phyloP scores from a whole-genome alignment of 2,329 filamentous ascomycete species.

The Diaporthe velutina region DNA sequence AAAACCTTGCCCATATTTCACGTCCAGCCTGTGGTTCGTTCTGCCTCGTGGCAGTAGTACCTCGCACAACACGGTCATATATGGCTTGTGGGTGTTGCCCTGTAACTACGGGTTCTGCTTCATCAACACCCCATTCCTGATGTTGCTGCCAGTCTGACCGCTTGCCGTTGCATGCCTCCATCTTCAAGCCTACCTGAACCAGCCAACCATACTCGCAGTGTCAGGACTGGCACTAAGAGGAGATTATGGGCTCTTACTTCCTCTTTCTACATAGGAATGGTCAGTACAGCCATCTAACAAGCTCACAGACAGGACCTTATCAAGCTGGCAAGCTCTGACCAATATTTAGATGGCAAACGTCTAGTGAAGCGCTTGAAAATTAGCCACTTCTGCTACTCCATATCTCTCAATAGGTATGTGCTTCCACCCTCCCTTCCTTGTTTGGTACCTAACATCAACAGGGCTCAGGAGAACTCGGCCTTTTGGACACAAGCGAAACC shows the following conservation, averaged over 20 bases:
- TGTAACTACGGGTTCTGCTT: too few species aligned
- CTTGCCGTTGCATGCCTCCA: neutral
- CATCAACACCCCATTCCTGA: too few species aligned
- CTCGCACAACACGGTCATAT: neutral
- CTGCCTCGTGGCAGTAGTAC: neutral
- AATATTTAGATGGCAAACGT: too few species aligned
- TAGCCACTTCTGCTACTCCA: neutral
- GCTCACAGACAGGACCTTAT: too few species aligned
- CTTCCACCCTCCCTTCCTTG: neutral
- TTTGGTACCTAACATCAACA: neutral
- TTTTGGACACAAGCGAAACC: neutral
- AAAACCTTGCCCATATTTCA: neutral
- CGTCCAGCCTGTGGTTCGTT: too few species aligned
- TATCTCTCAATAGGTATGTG: neutral
- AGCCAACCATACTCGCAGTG: neutral
- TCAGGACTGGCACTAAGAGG: neutral
- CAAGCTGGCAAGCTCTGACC: neutral
- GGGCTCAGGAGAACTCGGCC: neutral
- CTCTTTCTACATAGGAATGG: neutral
- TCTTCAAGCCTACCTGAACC: neutral
- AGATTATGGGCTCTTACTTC: neutral
- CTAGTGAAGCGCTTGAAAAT: neutral
- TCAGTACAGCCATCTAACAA: neutral
- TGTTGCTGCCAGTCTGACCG: neutral
- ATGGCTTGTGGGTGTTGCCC: neutral